Conservation (phyloP, 2,329 filamentous ascomycete genomes). For the Colletotrichum destructivum region DNA sequence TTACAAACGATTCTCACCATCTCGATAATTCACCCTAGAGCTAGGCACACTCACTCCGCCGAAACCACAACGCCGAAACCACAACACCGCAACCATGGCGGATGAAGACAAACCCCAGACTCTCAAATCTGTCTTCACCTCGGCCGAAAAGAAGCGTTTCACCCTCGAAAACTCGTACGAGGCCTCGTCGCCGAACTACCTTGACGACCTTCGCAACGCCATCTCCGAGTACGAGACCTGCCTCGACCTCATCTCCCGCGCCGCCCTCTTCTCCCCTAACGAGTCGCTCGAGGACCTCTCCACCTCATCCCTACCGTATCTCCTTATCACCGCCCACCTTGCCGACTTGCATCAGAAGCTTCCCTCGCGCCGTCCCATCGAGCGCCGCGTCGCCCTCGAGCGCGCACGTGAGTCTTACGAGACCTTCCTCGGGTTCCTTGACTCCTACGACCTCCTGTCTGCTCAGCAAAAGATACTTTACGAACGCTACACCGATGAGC, state of each 20-base stretch:
- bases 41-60: not conserved
- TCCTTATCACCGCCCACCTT: slow-evolving; percentile 83
- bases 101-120: slow-evolving; percentile 62
- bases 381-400: slow-evolving; percentile 75
- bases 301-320: slow-evolving; percentile 87
- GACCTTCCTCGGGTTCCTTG: slow-evolving; percentile 81
- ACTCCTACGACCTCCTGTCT: slow-evolving; percentile 83
- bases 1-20: not conserved
- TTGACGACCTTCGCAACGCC: slow-evolving; percentile 76
- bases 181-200: slow-evolving; percentile 74
- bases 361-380: slow-evolving; percentile 64
- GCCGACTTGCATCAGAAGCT: slow-evolving; percentile 84
- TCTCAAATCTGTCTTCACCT: slow-evolving; percentile 64
- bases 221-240: slow-evolving; percentile 83
- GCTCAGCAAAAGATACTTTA: slow-evolving; percentile 77
- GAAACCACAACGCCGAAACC: not conserved
- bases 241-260: slow-evolving; percentile 75
- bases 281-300: slow-evolving; percentile 89
- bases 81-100: slow-evolving; percentile 47
- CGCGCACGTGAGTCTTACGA: slow-evolving; percentile 81
- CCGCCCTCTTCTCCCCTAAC: slow-evolving; percentile 92
- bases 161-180: slow-evolving; percentile 76
- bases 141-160: slow-evolving; percentile 66
- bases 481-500: slow-evolving; percentile 80
- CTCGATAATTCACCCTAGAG: not conserved